These are phyloP conservation scores for Wickerhamomyces tratensis DNA, from an alignment of 805 yeast species.

Conservation along the genomic window DNA sequence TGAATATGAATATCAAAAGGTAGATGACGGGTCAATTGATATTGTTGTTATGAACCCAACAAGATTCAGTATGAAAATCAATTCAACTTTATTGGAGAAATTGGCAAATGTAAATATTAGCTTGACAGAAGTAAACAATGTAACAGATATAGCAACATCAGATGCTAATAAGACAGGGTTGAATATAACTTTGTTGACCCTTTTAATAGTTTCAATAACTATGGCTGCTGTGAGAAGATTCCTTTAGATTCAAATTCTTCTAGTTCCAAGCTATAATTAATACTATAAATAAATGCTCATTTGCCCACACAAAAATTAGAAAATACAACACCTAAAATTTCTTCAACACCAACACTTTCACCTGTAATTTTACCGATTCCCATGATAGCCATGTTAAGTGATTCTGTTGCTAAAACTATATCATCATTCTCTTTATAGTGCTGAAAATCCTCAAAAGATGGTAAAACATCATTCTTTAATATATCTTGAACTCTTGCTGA, in stretches of 20 bases:
- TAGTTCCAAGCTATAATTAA: too few species aligned
- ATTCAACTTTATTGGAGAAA: neutral
- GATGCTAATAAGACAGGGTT: too few species aligned
- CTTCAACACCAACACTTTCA: constrained; percentile 80
- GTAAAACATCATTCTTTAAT: constrained; percentile 62
- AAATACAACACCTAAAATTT: constrained; percentile 83
- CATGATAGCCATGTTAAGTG: constrained; percentile 60
- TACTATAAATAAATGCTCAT: constrained; percentile 20
- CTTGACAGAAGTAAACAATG: neutral
- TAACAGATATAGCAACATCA: too few species aligned
- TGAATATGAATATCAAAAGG: neutral
- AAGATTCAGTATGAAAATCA: neutral
- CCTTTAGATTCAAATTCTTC: too few species aligned
- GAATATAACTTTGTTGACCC: too few species aligned
- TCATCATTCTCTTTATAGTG: constrained; percentile 45
- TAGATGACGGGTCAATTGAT: neutral
- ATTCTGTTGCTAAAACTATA: constrained; percentile 73
- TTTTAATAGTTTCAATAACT: too few species aligned
- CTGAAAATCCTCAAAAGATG: constrained; percentile 61
- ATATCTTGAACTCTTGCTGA: constrained; percentile 73
- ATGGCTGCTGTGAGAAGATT: too few species aligned
- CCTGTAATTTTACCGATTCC: constrained; percentile 94
- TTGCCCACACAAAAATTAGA: constrained; percentile 93
- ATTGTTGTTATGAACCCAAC: neutral
- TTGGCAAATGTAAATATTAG: neutral